Conservation (phyloP, 768 basidiomycete genomes). For the Auriscalpium microsporum region DNA sequence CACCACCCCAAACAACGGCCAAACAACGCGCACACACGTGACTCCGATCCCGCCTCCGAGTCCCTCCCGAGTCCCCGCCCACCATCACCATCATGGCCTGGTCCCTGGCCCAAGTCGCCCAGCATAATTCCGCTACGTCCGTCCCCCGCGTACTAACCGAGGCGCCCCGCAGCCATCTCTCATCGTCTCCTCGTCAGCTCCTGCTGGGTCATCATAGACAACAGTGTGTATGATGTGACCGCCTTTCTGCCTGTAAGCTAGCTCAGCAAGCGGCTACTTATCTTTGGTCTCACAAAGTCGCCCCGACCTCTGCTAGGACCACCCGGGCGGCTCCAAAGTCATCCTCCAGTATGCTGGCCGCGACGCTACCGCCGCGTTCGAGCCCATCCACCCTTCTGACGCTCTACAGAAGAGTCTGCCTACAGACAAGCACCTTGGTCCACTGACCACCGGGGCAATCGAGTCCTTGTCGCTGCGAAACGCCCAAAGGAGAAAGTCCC, state of each 20-base stretch:
- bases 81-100: slow-evolving; percentile 28
- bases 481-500: slow-evolving; percentile 43
- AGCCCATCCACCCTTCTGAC: slow-evolving; percentile 81
- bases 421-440: slow-evolving; percentile 63
- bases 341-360: slow-evolving; percentile 79
- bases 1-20: not conserved
- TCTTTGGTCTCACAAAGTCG: too few species aligned
- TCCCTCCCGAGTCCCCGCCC: too few species aligned
- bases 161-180: slow-evolving; percentile 39
- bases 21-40: not conserved
- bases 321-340: slow-evolving; percentile 76
- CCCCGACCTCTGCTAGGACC: slow-evolving; percentile 35
- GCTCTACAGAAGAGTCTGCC: slow-evolving; percentile 68
- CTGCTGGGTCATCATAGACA: slow-evolving; percentile 79
- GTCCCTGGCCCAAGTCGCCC: slow-evolving; percentile 34
- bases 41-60: too few species aligned
- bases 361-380: slow-evolving; percentile 72
- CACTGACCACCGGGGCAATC: slow-evolving; percentile 41
- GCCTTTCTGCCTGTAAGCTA: slow-evolving; percentile 58
- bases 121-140: slow-evolving; percentile 29
- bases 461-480: slow-evolving; percentile 28
- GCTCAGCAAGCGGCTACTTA: too few species aligned
- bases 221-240: slow-evolving; percentile 81
- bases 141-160: slow-evolving; percentile 23
- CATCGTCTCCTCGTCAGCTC: slow-evolving; percentile 34